Conservation (phyloP, 345 rosid species). For the Salix udensis region DNA sequence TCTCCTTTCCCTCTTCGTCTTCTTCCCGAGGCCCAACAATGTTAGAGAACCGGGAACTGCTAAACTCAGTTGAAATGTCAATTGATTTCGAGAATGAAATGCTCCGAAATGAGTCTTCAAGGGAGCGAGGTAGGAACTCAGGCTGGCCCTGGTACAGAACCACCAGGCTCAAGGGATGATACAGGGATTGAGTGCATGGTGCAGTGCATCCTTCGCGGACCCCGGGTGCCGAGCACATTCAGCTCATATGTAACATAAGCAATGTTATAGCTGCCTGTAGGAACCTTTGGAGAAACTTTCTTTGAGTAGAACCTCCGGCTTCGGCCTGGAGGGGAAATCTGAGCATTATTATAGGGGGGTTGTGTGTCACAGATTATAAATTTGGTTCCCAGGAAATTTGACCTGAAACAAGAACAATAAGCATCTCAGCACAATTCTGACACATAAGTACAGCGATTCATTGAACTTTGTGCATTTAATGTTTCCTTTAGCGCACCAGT, state of each 20-base stretch:
- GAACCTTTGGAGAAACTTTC: constrained; percentile 21
- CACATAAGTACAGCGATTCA: neutral
- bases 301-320: constrained; percentile 18
- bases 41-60: constrained; percentile 18
- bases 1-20: constrained; percentile 4
- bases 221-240: constrained; percentile 20
- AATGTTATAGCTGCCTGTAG: constrained; percentile 20
- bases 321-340: constrained; percentile 19
- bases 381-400: constrained; percentile 20
- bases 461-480: neutral
- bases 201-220: constrained; percentile 20
- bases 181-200: constrained; percentile 20
- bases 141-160: constrained; percentile 21
- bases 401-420: constrained; percentile 1
- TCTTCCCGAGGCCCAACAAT: neutral
- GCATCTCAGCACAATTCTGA: neutral
- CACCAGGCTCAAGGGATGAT: constrained; percentile 14
- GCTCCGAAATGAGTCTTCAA: constrained; percentile 19
- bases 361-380: constrained; percentile 18
- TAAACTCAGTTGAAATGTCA: constrained; percentile 13
- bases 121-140: constrained; percentile 15
- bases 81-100: constrained; percentile 15
- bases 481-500: neutral
- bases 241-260: constrained; percentile 18
- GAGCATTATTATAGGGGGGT: constrained; percentile 16